Percentiles rank a stretch among this genome's conserved stretches.
Conservation (phyloP, 306 rosid species). For the Quercus dentata region DNA sequence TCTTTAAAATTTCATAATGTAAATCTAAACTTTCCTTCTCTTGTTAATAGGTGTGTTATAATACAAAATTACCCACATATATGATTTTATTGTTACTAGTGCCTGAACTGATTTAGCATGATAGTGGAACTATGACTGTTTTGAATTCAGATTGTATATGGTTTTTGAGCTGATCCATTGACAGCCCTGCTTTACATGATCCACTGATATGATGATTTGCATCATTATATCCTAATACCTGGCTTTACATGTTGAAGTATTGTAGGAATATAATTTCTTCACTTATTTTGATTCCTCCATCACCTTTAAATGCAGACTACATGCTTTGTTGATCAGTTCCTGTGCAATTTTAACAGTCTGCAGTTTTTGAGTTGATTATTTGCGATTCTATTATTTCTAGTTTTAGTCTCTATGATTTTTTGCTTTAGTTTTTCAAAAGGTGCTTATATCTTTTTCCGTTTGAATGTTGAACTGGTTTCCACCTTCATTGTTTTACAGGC, state of each 20-base stretch:
- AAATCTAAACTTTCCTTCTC: too few relatives aligned
- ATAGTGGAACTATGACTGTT: too few relatives aligned
- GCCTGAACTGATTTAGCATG: too few relatives aligned
- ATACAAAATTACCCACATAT: too few relatives aligned
- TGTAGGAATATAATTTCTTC: not conserved
- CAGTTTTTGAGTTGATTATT: not conserved
- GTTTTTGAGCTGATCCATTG: too few relatives aligned
- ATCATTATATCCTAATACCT: not conserved
- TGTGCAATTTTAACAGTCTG: not conserved
- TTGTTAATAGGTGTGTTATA: too few relatives aligned
- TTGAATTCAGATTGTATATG: too few relatives aligned
- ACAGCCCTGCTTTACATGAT: not conserved
- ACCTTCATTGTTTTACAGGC: slow-evolving; percentile 45
- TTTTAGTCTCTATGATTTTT: not conserved
- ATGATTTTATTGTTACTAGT: too few relatives aligned
- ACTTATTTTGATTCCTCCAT: slow-evolving; percentile 7
- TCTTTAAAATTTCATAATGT: not conserved
- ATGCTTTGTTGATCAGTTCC: not conserved
- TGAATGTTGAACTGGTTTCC: not conserved
- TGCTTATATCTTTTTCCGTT: not conserved
- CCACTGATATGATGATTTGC: slow-evolving; percentile 1
- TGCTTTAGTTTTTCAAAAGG: not conserved
- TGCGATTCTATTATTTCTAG: not conserved
- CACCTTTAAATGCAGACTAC: not conserved
- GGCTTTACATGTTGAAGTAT: slow-evolving; percentile 4